Evolutionary conservation across 1,139 yeast genomes (phyloP).

Genomic region (Keqinozyma sinolaborantium): DNA sequence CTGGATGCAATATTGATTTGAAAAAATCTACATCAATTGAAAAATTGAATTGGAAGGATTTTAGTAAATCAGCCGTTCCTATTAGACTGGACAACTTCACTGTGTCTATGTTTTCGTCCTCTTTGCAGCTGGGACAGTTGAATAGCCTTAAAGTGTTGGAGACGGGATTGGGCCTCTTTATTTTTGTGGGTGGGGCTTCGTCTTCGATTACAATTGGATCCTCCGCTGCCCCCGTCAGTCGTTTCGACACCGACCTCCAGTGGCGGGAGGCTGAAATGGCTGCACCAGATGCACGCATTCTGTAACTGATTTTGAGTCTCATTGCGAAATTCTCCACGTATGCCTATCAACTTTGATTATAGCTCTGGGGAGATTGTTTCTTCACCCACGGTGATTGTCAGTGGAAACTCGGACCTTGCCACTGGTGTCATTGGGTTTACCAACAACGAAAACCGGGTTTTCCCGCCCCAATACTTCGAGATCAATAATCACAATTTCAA

Average conservation of each 20-base stretch:
- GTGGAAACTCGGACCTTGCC: constrained; percentile 20
- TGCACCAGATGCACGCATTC: too few species aligned
- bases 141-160: constrained; percentile 18
- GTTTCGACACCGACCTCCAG: background rate
- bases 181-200: background rate
- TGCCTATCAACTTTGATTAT: constrained; percentile 34
- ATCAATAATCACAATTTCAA: constrained; percentile 71
- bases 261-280: too few species aligned
- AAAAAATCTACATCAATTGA: constrained; percentile 40
- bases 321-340: constrained; percentile 3
- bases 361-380: constrained; percentile 35
- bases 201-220: background rate
- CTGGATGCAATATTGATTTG: constrained; percentile 27
- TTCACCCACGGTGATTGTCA: constrained; percentile 38
- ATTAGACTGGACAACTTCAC: constrained; percentile 22
- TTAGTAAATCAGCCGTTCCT: constrained; percentile 26
- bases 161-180: constrained; percentile 9
- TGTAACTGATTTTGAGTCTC: too few species aligned
- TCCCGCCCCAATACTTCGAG: constrained; percentile 72
- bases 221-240: constrained; percentile 2
- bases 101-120: constrained; percentile 21
- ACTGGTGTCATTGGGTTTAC: constrained; percentile 29
- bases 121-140: constrained; percentile 21
- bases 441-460: constrained; percentile 43
- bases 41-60: constrained; percentile 51